These are phyloP conservation scores for Russula sp. DNA, from an alignment of 768 basidiomycete species.

Conservation along the genomic window DNA sequence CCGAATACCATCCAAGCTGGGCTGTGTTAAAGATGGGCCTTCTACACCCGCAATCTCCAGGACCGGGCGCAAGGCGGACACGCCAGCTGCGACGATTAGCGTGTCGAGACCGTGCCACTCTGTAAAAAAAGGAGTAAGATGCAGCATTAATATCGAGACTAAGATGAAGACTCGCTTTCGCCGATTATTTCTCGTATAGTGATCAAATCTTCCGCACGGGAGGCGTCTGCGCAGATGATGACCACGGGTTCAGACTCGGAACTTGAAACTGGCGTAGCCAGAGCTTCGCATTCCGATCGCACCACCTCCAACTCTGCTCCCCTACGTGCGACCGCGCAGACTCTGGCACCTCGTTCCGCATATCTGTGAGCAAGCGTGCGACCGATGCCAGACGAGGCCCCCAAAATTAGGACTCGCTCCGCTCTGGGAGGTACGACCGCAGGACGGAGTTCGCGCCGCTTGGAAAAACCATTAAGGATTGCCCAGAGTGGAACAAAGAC, in stretches of 20 bases:
- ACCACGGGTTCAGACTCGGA: conserved; percentile 40
- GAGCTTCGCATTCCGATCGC: conserved; percentile 52
- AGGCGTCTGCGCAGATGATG: conserved; percentile 59
- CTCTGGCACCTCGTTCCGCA: conserved; percentile 66
- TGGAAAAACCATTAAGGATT: conserved; percentile 1
- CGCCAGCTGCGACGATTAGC: conserved; percentile 75
- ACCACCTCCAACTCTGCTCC: conserved; percentile 54
- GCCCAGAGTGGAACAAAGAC: conserved; percentile 7
- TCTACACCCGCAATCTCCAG: conserved; percentile 64
- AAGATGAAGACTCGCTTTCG: conserved; percentile 46
- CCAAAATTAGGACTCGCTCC: conserved; percentile 79
- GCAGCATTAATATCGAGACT: neutral
- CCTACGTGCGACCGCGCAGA: conserved; percentile 73
- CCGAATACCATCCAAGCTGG: conserved; percentile 57
- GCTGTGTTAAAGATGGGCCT: conserved; percentile 34
- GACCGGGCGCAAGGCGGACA: conserved; percentile 75
- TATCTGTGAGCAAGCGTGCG: conserved; percentile 66
- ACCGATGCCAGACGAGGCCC: conserved; percentile 84
- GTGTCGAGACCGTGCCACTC: conserved; percentile 86
- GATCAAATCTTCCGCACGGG: conserved; percentile 64
- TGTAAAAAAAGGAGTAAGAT: conserved; percentile 35
- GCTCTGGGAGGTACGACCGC: conserved; percentile 40
- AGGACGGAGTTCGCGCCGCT: conserved; percentile 34
- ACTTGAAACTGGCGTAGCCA: conserved; percentile 22
- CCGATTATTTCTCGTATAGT: conserved; percentile 51